A percentile compares a stretch with the other conserved stretches of the same genome.
Evolutionary conservation across 768 basidiomycete species (phyloP).

Genomic region (Podaxis mareebaensis): DNA sequence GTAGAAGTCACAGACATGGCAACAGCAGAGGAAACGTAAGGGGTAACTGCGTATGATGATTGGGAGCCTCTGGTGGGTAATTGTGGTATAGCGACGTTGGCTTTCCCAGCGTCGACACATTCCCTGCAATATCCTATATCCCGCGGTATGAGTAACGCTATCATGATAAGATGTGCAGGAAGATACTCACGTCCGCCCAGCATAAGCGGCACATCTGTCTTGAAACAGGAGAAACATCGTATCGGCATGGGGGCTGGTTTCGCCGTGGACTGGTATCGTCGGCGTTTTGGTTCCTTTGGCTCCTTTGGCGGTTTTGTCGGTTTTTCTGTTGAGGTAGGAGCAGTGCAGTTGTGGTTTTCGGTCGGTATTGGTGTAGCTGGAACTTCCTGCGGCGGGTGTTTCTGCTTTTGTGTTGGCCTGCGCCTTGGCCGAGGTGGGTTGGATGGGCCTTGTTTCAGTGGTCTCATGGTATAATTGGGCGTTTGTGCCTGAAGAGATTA

Average conservation of each 20-base stretch:
- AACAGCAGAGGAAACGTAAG: not conserved
- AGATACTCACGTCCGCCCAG: conserved; percentile 67
- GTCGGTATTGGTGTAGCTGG: conserved; percentile 6
- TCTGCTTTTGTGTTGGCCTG: conserved; percentile 29
- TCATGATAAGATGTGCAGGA: not conserved
- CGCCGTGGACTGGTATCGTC: conserved; percentile 7
- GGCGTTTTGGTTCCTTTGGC: conserved; percentile 9
- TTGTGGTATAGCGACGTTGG: conserved; percentile 21
- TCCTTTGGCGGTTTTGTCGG: conserved; percentile 34
- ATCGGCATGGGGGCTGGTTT: conserved; percentile 28
- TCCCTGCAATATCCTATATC: conserved; percentile 64
- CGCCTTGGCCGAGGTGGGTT: conserved; percentile 27
- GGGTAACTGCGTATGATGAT: not conserved
- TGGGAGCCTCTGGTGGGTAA: conserved; percentile 12
- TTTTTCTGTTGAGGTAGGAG: conserved; percentile 13
- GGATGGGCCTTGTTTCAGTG: conserved; percentile 51
- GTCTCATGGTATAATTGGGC: conserved; percentile 50
- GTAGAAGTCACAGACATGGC: not conserved
- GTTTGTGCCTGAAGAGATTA: conserved; percentile 38
- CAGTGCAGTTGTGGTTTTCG: conserved; percentile 18
- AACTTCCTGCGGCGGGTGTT: conserved; percentile 29
- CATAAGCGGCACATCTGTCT: conserved; percentile 73
- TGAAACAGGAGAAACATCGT: conserved; percentile 59
- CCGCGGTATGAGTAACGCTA: not conserved
- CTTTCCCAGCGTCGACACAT: conserved; percentile 59